Evolutionary conservation across 2,329 filamentous ascomycete species (phyloP).

Genomic region (Phyllosticta paracitricarpa): DNA sequence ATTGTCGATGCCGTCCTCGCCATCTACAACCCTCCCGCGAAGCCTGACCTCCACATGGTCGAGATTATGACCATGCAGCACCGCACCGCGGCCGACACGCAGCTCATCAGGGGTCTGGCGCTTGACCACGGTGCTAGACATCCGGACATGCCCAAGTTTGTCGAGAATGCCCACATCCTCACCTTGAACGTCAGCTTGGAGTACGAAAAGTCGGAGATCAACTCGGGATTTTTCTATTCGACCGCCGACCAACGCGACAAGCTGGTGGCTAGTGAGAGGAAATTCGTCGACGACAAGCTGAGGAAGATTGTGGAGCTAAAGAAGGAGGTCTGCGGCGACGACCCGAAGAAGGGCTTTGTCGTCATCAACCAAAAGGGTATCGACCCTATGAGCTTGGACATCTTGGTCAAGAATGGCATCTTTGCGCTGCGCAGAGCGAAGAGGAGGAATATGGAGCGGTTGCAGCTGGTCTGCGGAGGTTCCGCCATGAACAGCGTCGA

Average conservation of each 20-base stretch:
- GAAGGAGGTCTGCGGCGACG: constrained; percentile 90
- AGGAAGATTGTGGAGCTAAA: constrained; percentile 97
- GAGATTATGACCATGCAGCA: constrained; percentile 99
- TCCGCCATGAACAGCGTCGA: constrained; percentile 92
- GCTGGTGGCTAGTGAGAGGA: constrained; percentile 91
- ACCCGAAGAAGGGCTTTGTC: constrained; percentile 90
- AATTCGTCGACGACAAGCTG: constrained; percentile 91
- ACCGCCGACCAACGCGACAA: constrained; percentile 95
- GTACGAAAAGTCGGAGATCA: constrained; percentile 99
- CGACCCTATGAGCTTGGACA: constrained; percentile 88
- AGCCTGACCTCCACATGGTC: constrained; percentile 97
- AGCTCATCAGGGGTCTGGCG: constrained; percentile 85
- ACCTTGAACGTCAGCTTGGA: constrained; percentile 94
- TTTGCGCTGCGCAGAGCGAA: constrained; percentile 89
- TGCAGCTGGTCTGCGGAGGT: constrained; percentile 91
- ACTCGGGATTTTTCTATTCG: constrained; percentile 98
- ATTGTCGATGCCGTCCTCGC: constrained; percentile 94
- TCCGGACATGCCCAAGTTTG: constrained; percentile 93
- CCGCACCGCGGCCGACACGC: constrained; percentile 87
- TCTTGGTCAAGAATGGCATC: constrained; percentile 96
- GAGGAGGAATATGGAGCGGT: constrained; percentile 96
- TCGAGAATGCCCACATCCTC: constrained; percentile 91
- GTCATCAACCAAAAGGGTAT: constrained; percentile 99
- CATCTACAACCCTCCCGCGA: constrained; percentile 80
- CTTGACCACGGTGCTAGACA: constrained; percentile 93